These are phyloP conservation scores for Russula sp. DNA, from an alignment of 768 basidiomycete genomes.

Conservation along the genomic window DNA sequence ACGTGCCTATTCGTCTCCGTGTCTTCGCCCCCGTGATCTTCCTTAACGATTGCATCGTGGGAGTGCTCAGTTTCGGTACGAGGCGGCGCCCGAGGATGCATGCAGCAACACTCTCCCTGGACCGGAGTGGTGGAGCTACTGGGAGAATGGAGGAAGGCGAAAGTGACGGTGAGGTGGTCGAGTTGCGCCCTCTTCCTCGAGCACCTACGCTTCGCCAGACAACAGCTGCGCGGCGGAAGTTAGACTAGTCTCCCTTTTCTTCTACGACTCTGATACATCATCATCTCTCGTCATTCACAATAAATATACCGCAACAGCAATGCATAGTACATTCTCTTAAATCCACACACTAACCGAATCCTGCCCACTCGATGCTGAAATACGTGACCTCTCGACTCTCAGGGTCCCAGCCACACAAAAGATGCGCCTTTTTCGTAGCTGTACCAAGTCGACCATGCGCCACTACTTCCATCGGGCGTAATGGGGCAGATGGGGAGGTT, in stretches of 20 bases:
- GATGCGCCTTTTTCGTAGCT: constrained; percentile 93
- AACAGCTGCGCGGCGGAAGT: constrained; percentile 18
- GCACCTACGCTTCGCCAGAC: constrained; percentile 18
- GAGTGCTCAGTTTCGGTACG: constrained; percentile 55
- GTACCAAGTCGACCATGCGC: constrained; percentile 95
- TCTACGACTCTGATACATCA: background rate
- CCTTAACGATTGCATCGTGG: constrained; percentile 69
- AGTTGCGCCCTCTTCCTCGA: constrained; percentile 28
- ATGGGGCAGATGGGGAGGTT: constrained; percentile 52
- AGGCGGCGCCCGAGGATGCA: constrained; percentile 26
- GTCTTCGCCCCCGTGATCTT: constrained; percentile 71
- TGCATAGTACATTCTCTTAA: background rate
- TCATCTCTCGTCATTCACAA: background rate
- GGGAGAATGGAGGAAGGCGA: constrained; percentile 65
- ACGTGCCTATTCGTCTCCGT: constrained; percentile 75
- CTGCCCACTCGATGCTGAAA: constrained; percentile 86
- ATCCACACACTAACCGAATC: constrained; percentile 60
- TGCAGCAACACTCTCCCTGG: constrained; percentile 29
- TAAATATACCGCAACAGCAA: background rate
- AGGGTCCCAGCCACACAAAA: constrained; percentile 88
- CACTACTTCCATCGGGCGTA: constrained; percentile 91
- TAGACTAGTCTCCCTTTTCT: constrained; percentile 16
- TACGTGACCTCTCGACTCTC: constrained; percentile 62
- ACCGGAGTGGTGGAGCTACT: constrained; percentile 44
- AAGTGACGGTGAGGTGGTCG: constrained; percentile 44